Conservation (phyloP, 495 filamentous ascomycete genomes). For the Tuber calosporum region DNA sequence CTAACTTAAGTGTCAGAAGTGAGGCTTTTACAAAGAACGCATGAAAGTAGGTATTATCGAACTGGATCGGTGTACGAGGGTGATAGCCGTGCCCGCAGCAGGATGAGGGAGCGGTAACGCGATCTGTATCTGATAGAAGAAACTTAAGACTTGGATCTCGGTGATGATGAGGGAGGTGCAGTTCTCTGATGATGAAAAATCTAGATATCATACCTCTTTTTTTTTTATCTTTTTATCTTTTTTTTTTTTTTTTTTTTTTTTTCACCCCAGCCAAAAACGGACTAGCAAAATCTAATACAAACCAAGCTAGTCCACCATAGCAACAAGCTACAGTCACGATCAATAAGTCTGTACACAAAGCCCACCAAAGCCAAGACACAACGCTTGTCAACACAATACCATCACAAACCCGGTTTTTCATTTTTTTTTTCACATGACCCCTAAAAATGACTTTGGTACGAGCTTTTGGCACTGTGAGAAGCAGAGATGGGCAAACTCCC, state of each 20-base stretch:
- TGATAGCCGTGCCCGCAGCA: background rate
- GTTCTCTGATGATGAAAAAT: background rate
- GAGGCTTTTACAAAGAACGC: background rate
- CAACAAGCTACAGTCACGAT: too few relatives aligned
- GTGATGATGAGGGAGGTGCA: background rate
- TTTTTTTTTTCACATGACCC: too few relatives aligned
- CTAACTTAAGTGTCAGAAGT: background rate
- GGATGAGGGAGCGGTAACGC: background rate
- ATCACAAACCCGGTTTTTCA: too few relatives aligned
- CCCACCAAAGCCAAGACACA: too few relatives aligned
- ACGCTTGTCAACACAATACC: too few relatives aligned
- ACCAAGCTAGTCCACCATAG: background rate
- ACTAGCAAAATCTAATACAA: background rate
- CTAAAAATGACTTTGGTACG: too few relatives aligned
- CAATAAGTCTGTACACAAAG: too few relatives aligned
- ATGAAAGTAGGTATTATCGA: background rate
- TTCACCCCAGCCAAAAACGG: background rate
- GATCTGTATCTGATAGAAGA: background rate
- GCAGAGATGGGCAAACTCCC: too few relatives aligned
- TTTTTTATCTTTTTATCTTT: background rate
- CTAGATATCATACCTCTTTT: background rate
- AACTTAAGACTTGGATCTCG: background rate
- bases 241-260: background rate
- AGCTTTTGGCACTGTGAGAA: too few relatives aligned
- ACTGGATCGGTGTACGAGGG: background rate